Percentiles rank a stretch among this genome's conserved stretches.
phyloP scores from a whole-genome alignment of 2,329 filamentous ascomycete species.

The Ophiostoma sp. region DNA sequence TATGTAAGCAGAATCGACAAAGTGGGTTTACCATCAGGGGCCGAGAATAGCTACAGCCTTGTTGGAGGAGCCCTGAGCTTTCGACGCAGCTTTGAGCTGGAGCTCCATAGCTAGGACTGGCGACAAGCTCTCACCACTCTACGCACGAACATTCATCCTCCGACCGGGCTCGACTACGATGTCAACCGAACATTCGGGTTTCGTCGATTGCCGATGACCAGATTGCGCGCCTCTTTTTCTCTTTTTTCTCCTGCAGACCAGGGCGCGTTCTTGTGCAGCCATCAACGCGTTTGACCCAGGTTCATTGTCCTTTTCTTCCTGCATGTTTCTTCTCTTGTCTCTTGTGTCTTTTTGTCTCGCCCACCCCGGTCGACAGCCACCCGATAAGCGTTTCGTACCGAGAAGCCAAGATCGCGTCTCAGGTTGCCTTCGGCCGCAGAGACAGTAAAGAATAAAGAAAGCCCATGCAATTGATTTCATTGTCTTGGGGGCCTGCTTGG shows the following conservation, averaged over 20 bases:
- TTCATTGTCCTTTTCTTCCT: not conserved
- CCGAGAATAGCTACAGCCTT: conserved; percentile 2
- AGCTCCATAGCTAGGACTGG: not conserved
- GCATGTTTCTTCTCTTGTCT: not conserved
- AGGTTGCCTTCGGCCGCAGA: not conserved
- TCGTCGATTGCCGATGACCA: not conserved
- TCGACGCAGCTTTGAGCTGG: not conserved
- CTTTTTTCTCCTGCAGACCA: not conserved
- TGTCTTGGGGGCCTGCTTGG: not conserved
- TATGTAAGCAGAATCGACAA: not conserved
- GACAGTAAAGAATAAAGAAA: not conserved
- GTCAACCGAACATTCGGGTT: not conserved
- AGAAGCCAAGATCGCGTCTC: conserved; percentile 6
- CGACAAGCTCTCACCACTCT: not conserved
- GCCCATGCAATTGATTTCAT: not conserved
- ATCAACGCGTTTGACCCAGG: not conserved
- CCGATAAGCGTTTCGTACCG: not conserved
- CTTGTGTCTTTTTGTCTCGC: conserved; percentile 1
- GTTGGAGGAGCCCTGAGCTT: not conserved
- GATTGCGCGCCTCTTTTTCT: not conserved
- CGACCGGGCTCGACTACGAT: not conserved
- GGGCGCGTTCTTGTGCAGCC: conserved; percentile 1
- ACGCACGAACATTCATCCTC: not conserved
- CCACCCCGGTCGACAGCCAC: conserved; percentile 7
- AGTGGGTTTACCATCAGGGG: not conserved